phyloP scores from a whole-genome alignment of 495 filamentous ascomycete species.

The Trichocladium antarcticum region DNA sequence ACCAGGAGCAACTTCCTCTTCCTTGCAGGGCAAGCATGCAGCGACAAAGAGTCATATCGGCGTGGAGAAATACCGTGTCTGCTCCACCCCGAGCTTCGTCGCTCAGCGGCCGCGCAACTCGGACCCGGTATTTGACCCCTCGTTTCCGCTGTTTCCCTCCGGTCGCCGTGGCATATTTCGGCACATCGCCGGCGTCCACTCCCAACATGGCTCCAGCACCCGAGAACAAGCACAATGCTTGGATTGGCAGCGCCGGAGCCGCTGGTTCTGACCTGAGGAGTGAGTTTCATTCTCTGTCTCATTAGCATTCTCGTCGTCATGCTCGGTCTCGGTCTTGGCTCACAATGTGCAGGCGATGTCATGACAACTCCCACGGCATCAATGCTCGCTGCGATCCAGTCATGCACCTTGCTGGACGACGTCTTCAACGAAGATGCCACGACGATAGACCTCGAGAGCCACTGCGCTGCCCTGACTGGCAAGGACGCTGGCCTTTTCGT shows the following conservation, averaged over 20 bases:
- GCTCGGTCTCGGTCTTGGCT: background rate
- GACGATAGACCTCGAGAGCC: conserved; percentile 58
- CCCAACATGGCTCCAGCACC: background rate
- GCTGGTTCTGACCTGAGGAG: conserved; percentile 36
- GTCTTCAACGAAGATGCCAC: conserved; percentile 76
- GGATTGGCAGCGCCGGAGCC: conserved; percentile 35
- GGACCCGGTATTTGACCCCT: background rate
- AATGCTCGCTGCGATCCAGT: conserved; percentile 61
- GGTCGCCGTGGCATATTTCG: background rate
- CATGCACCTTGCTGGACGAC: conserved; percentile 60
- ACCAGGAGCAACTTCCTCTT: too few species aligned
- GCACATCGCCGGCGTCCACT: background rate
- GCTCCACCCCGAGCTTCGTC: background rate
- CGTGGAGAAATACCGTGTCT: background rate
- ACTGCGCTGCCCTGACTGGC: conserved; percentile 56
- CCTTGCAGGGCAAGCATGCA: too few species aligned
- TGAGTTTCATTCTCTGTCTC: conserved; percentile 13
- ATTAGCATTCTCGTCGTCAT: too few species aligned
- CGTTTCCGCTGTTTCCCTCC: background rate
- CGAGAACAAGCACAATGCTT: conserved; percentile 15
- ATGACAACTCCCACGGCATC: conserved; percentile 74
- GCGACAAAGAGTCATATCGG: background rate
- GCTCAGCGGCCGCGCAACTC: background rate
- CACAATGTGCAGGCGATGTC: conserved; percentile 50
- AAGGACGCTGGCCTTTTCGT: conserved; percentile 69